Conservation (phyloP, 768 basidiomycete genomes). For the Ramaria sp. region DNA sequence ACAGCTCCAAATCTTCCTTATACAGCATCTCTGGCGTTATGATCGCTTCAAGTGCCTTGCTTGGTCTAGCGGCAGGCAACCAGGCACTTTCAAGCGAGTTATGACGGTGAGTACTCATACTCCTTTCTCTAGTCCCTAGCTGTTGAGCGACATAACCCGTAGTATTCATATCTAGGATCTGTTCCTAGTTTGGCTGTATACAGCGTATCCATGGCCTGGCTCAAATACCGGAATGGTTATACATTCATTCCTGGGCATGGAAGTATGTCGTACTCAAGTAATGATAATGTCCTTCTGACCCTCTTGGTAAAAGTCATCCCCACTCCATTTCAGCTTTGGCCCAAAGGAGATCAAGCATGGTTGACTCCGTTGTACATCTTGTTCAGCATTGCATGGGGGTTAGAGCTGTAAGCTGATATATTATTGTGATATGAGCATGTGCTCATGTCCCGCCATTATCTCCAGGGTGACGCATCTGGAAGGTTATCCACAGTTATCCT, state of each 20-base stretch:
- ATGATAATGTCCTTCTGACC: constrained; percentile 7
- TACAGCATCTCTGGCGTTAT: constrained; percentile 72
- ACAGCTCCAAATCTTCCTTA: constrained; percentile 60
- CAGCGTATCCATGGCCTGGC: constrained; percentile 43
- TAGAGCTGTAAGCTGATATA: constrained; percentile 52
- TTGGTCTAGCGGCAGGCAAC: constrained; percentile 68
- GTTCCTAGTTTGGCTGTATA: constrained; percentile 59
- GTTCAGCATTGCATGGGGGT: constrained; percentile 63
- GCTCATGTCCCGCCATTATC: neutral
- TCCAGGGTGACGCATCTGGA: constrained; percentile 70
- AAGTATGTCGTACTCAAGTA: constrained; percentile 10
- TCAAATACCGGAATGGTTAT: constrained; percentile 65
- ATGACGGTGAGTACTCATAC: constrained; percentile 58
- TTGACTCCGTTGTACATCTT: constrained; percentile 62
- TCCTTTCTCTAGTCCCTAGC: constrained; percentile 4
- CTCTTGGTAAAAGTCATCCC: constrained; percentile 36
- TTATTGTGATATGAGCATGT: neutral
- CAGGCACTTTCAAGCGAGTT: constrained; percentile 77
- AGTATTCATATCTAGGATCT: constrained; percentile 73
- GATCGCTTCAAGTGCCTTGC: constrained; percentile 65
- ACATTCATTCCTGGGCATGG: constrained; percentile 17
- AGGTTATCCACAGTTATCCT: constrained; percentile 29
- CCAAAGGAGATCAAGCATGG: constrained; percentile 33
- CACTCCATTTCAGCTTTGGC: constrained; percentile 45
- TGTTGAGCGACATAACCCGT: constrained; percentile 14